Evolutionary conservation across 1,139 yeast genomes (phyloP), one percentile per base, ranked within the genome.

Genomic region (Blastobotrys proliferans): DNA sequence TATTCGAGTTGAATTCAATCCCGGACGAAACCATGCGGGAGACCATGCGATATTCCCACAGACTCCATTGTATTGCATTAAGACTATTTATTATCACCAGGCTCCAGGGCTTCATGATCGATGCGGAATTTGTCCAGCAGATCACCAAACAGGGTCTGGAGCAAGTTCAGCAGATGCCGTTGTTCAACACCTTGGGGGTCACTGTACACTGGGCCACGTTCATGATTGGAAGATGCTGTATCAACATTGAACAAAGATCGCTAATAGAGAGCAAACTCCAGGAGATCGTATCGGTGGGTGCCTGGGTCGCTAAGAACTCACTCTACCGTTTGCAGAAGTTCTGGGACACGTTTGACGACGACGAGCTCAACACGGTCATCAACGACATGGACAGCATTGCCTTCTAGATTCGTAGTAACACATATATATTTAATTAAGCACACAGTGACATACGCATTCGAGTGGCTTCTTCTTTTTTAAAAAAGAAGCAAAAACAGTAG

Each of bases 101-200:
- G 8, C 14, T 40, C 5, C 39, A 34, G 16, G 32, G 35, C 17
- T 24, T 26, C 20, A 14, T 11, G 14, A 18, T 24, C 13, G 19
- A 20, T 20, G 25, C 14, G 21, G 24, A 27, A 9, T 26, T 21
- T 16, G 35, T 29, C 13, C 31, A 30, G 19, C 14, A 45, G 38
- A 35, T 24, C n/a, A 18, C 27, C 24, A 26, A 30, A 38, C 22
- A 32, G 22, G 20, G 35, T 20, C n/a, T 46, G 35, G 37, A 38
- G 6, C 26, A 41, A 30, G 35, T 49, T 13, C 40, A 40, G 28
- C n/a, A 14, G 32, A 36, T 48, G 37, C 52, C 52, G 14, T 25
- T 49, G 27, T 40, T 35, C 16, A 26, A 51, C 50, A 40, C 47
- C 58, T 35, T 53, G 38, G 49, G 57, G 39, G 43, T 51, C 35